phyloP scores from a whole-genome alignment of 192 early-diverging fungal genomes.

The Rhizoclosmatium globosum region DNA sequence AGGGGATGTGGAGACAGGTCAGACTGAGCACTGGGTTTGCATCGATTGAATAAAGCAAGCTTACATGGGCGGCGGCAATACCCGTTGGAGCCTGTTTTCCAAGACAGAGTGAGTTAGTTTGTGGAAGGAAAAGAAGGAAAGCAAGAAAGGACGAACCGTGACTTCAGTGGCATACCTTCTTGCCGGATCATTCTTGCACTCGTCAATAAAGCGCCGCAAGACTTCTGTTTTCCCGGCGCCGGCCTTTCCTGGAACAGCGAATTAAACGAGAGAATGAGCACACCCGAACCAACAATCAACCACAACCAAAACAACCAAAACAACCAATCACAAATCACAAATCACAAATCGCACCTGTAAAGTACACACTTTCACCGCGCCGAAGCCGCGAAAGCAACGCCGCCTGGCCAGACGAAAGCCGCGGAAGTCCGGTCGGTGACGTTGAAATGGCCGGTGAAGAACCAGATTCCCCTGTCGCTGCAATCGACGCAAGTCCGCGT shows the following conservation, averaged over 20 bases:
- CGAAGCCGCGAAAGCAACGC: conserved; percentile 36
- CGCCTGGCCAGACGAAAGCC: conserved; percentile 37
- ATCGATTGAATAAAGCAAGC: conserved; percentile 17
- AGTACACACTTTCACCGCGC: conserved; percentile 51
- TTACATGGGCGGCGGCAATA: conserved; percentile 52
- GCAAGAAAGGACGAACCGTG: conserved; percentile 40
- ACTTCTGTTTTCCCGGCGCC: conserved; percentile 59
- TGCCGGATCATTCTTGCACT: neutral
- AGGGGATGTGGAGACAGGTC: neutral
- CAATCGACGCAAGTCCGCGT: no score
- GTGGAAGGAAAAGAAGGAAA: neutral
- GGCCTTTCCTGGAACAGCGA: conserved; percentile 45
- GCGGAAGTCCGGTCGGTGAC: neutral
- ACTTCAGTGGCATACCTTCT: conserved; percentile 39
- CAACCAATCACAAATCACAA: neutral
- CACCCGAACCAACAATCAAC: no score
- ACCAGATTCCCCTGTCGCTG: no score
- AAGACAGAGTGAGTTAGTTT: conserved; percentile 5
- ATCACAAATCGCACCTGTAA: conserved; percentile 40
- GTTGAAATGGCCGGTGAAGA: no score
- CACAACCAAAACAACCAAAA: no score
- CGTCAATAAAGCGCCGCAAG: conserved; percentile 42
- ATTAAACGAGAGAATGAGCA: no score
- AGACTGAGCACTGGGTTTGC: neutral
- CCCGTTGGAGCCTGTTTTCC: conserved; percentile 56